Evolutionary conservation across 805 yeast species (phyloP), one percentile per base, ranked within the genome.

Genomic region (Starmerella davenportii): DNA sequence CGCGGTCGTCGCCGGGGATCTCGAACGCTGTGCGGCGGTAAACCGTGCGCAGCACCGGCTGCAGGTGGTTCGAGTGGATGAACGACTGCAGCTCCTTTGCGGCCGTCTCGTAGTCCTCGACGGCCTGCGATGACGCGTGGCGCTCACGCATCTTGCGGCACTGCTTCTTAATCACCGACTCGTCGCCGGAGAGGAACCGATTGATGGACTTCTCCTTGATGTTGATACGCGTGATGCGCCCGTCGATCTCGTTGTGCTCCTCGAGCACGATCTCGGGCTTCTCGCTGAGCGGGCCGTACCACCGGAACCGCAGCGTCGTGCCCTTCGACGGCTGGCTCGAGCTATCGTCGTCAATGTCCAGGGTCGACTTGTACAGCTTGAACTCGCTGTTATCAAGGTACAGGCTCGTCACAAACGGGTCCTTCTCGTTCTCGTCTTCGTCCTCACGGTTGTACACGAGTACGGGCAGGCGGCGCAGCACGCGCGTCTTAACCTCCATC

Each of bases 401-500:
- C 44, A 87, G 61, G 14, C 90, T 74, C 27, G 92, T 79, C 48
- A 87, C 78, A 5, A 72, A 74, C 17, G 95, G 95, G 51, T 85
- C 95, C 20, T 60, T 61, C 36, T 49, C 53, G 34, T 38, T 49
- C 23, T 45, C 68, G 41, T 67, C 73, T 34, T 63, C 70, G 38
- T 62, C 66, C 40, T 66, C 65, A 36, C 60, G 66, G 48, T 68
- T 64, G 46, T 84, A 90, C 35, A 87, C 79, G 45, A 87, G 67
- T 4, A 85, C 93, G 1, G 98, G 98, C 48, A 87, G 69, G 52
- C 82, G 93, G 57, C 96, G 77, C 55, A 87, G 69, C 47, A 87
- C 80, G 43, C 84, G 74, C n/a, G 96, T 82, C 63, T 87, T 87
- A 40, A 85, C 94, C 61, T 87, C 96, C 95, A 87, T 85, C 55